Evolutionary conservation across 108 stramenopile genomes (phyloP).

Genomic region (Ochromonas danica): DNA sequence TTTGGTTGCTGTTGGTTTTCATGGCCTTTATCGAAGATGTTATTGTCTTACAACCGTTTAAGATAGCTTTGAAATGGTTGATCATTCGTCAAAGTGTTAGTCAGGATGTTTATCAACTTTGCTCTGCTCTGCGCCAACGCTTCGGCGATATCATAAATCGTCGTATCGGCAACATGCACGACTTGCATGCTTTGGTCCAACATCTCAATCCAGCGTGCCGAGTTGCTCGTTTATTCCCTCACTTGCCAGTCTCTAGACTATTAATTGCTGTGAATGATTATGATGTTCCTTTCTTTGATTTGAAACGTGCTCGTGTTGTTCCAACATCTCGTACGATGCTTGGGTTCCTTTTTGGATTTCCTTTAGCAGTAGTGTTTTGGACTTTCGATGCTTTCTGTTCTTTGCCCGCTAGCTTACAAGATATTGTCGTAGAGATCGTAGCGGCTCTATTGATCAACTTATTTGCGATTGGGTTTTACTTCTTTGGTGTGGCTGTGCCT

Average conservation of each 20-base stretch:
- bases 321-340: no score
- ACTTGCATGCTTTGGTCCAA: neutral
- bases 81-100: neutral
- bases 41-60: neutral
- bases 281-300: neutral
- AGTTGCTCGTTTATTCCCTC: slow-evolving; percentile 1
- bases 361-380: no score
- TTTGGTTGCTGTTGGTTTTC: neutral
- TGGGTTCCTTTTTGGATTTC: no score
- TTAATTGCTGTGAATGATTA: slow-evolving; percentile 25
- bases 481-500: no score
- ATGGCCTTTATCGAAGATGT: neutral
- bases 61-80: neutral
- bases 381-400: neutral
- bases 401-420: neutral
- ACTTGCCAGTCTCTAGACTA: neutral
- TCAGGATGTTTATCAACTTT: neutral
- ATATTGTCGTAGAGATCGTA: neutral
- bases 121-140: neutral
- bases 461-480: no score
- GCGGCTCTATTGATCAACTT: no score
- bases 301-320: no score
- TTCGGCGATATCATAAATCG: neutral
- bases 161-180: neutral
- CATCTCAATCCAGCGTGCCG: slow-evolving; percentile 32